Conservation (phyloP, 192 early-diverging fungal species). For the Gryganskiella cystojenkinii region DNA sequence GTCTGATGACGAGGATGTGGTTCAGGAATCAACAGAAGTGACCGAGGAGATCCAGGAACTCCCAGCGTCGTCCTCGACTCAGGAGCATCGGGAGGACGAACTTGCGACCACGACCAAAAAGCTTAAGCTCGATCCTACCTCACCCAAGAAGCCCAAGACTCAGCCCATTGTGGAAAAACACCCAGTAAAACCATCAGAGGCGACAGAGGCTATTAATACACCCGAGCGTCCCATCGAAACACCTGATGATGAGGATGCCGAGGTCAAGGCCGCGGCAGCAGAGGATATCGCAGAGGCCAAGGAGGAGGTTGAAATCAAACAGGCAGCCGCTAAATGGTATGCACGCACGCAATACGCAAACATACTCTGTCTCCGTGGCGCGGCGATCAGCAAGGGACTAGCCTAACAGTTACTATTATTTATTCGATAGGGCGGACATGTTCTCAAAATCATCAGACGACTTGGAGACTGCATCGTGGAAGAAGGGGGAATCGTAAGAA, state of each 20-base stretch:
- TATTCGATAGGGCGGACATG: constrained; percentile 33
- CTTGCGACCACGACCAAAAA: constrained; percentile 24
- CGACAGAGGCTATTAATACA: constrained; percentile 8
- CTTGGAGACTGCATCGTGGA: constrained; percentile 50
- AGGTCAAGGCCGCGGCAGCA: constrained; percentile 6
- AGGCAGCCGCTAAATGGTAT: constrained; percentile 42
- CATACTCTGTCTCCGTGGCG: too few relatives aligned
- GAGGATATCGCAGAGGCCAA: constrained; percentile 42
- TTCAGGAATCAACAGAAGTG: neutral
- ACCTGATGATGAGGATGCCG: constrained; percentile 1
- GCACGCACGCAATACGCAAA: neutral
- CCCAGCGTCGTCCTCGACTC: neutral
- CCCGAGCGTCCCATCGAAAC: neutral
- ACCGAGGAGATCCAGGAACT: neutral
- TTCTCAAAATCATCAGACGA: constrained; percentile 27
- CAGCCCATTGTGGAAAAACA: neutral
- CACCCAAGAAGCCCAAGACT: constrained; percentile 22
- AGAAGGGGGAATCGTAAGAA: constrained; percentile 59
- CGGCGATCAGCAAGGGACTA: too few relatives aligned
- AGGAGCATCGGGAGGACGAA: constrained; percentile 29
- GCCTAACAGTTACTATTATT: neutral
- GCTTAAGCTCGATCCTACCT: constrained; percentile 30
- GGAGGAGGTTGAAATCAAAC: constrained; percentile 38
- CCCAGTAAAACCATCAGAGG: neutral
- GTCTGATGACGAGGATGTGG: constrained; percentile 31